These are phyloP conservation scores for Suhomyces prunicola DNA, from an alignment of 805 yeast species.

Conservation along the genomic window DNA sequence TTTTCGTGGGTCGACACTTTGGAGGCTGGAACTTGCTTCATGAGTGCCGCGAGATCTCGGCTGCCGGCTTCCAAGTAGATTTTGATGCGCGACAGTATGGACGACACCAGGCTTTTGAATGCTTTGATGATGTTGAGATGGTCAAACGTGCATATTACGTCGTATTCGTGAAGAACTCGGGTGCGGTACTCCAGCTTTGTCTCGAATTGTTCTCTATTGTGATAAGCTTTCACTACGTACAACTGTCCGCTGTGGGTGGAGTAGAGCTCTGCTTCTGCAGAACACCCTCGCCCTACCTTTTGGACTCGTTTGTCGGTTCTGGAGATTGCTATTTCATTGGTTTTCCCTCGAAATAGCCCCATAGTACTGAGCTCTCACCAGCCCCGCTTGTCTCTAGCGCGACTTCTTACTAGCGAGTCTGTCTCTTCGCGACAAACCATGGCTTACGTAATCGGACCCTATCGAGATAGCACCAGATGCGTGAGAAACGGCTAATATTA, in stretches of 20 bases:
- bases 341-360: background rate
- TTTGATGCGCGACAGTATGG: constrained; percentile 18
- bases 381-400: too few species aligned
- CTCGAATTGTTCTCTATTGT: constrained; percentile 38
- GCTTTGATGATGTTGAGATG: constrained; percentile 37
- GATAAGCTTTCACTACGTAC: constrained; percentile 48
- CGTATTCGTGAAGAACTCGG: constrained; percentile 38
- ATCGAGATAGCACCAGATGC: background rate
- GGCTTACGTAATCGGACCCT: background rate
- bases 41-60: constrained; percentile 10
- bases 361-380: background rate
- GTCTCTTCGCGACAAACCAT: background rate
- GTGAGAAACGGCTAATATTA: too few species aligned
- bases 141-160: constrained; percentile 21
- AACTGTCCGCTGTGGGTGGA: background rate
- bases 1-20: background rate
- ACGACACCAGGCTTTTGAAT: constrained; percentile 18
- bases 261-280: constrained; percentile 33
- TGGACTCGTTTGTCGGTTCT: background rate
- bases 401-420: background rate
- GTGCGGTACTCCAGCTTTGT: constrained; percentile 34
- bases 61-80: constrained; percentile 35
- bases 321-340: background rate
- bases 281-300: constrained; percentile 26
- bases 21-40: background rate